Evolutionary conservation across 352 stramenopile species (phyloP).

Genomic region (Pythium dissimile): DNA sequence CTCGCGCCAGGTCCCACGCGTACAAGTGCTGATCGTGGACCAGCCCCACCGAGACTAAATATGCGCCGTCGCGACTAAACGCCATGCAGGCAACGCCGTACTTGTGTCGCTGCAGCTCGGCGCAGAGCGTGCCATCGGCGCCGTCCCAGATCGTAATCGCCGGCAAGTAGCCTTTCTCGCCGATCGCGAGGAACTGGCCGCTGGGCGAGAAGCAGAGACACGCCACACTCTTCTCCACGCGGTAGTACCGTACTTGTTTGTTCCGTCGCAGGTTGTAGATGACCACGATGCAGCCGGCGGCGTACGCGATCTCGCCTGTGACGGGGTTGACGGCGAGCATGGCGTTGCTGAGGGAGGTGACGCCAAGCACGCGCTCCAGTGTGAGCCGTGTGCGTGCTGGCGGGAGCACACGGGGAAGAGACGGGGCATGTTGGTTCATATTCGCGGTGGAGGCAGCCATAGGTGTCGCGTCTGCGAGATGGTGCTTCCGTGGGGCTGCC

Average conservation of each 20-base stretch:
- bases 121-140: conserved; percentile 67
- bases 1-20: conserved; percentile 54
- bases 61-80: conserved; percentile 62
- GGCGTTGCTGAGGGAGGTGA: conserved; percentile 71
- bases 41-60: conserved; percentile 67
- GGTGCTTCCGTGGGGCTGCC: background rate
- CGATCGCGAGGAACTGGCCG: conserved; percentile 82
- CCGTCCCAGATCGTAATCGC: conserved; percentile 88
- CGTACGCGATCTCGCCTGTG: conserved; percentile 82
- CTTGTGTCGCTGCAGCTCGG: conserved; percentile 78
- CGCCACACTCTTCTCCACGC: conserved; percentile 80
- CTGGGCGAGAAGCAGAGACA: conserved; percentile 82
- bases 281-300: conserved; percentile 87
- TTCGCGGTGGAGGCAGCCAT: background rate
- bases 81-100: conserved; percentile 80
- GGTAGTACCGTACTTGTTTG: conserved; percentile 88
- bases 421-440: background rate
- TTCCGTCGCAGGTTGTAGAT: conserved; percentile 85
- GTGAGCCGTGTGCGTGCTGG: conserved; percentile 48
- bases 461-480: background rate
- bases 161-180: conserved; percentile 81
- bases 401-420: background rate
- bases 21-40: conserved; percentile 83
- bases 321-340: conserved; percentile 73
- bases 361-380: conserved; percentile 75